Percentiles rank a stretch among this genome's conserved stretches.
Evolutionary conservation across 768 basidiomycete species (phyloP).

Genomic region (Trametes elegans): DNA sequence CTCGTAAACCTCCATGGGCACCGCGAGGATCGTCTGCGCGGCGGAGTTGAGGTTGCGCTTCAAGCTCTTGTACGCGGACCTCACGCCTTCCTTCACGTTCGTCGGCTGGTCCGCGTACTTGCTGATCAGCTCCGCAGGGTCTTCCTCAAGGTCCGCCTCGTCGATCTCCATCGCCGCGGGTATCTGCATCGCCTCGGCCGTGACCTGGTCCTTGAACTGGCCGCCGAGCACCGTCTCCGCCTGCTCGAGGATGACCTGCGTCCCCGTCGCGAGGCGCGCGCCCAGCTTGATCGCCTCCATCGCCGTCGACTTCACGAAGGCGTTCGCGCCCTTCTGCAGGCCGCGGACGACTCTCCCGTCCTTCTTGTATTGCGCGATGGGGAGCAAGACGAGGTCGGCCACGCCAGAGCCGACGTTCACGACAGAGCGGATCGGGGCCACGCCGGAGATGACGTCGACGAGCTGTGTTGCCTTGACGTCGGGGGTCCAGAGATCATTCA

Average conservation of each 20-base stretch:
- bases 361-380: conserved; percentile 97
- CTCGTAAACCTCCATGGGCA: conserved; percentile 99
- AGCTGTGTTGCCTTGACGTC: conserved; percentile 99
- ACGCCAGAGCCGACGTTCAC: conserved; percentile 98
- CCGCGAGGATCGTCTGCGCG: conserved; percentile 96
- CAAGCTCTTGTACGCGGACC: conserved; percentile 88
- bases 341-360: conserved; percentile 92
- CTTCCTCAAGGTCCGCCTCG: conserved; percentile 42
- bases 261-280: conserved; percentile 91
- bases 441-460: conserved; percentile 94
- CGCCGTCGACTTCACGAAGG: conserved; percentile 92
- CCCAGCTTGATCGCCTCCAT: conserved; percentile 95
- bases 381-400: conserved; percentile 92
- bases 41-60: conserved; percentile 86
- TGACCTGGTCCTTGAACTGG: conserved; percentile 63
- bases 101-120: conserved; percentile 90
- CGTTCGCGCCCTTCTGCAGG: conserved; percentile 88
- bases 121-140: conserved; percentile 61
- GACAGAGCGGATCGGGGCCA: conserved; percentile 92
- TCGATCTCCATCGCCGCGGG: conserved; percentile 26
- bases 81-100: conserved; percentile 82
- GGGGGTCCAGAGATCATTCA: conserved; percentile 99
- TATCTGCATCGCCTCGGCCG: conserved; percentile 60
- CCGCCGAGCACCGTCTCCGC: conserved; percentile 89
- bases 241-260: conserved; percentile 95